Evolutionary conservation across 2,329 filamentous ascomycete genomes (phyloP).

Genomic region (Trichoderma harzianum): DNA sequence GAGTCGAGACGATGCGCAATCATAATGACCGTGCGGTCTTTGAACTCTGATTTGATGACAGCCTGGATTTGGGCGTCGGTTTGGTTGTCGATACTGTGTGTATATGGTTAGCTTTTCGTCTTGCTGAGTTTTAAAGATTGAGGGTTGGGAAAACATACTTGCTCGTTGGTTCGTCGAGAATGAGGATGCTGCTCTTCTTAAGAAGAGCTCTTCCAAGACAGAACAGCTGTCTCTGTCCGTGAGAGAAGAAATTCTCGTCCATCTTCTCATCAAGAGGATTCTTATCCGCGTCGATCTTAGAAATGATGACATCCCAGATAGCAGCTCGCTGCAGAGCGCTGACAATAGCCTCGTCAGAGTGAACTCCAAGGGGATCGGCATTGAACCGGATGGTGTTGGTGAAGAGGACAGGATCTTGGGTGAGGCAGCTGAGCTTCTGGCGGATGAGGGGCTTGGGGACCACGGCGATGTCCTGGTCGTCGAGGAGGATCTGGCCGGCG

Average conservation of each 20-base stretch:
- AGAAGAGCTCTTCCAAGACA: conserved; percentile 33
- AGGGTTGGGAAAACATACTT: conserved; percentile 23
- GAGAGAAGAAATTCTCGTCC: conserved; percentile 36
- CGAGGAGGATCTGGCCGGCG: conserved; percentile 43
- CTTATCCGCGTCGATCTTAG: conserved; percentile 33
- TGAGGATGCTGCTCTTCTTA: conserved; percentile 27
- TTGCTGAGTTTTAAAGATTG: not conserved
- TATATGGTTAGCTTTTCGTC: not conserved
- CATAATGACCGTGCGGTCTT: conserved; percentile 32
- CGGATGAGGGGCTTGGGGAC: conserved; percentile 30
- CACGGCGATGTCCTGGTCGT: conserved; percentile 39
- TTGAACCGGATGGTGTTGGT: conserved; percentile 49
- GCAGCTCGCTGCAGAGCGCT: conserved; percentile 45
- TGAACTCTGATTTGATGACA: conserved; percentile 31
- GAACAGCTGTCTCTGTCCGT: conserved; percentile 33
- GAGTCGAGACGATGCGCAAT: conserved; percentile 35
- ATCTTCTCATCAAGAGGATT: conserved; percentile 33
- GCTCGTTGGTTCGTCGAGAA: conserved; percentile 41
- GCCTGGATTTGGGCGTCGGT: conserved; percentile 31
- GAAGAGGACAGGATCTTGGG: conserved; percentile 53
- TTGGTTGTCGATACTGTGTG: conserved; percentile 28
- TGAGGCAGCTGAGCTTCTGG: conserved; percentile 41
- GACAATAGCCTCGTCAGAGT: conserved; percentile 41
- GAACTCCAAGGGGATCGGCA: conserved; percentile 41
- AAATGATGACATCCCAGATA: conserved; percentile 42